Base-by-base conservation (phyloP, 148 eudicot genomes). In the Camellia sinensis region DNA sequence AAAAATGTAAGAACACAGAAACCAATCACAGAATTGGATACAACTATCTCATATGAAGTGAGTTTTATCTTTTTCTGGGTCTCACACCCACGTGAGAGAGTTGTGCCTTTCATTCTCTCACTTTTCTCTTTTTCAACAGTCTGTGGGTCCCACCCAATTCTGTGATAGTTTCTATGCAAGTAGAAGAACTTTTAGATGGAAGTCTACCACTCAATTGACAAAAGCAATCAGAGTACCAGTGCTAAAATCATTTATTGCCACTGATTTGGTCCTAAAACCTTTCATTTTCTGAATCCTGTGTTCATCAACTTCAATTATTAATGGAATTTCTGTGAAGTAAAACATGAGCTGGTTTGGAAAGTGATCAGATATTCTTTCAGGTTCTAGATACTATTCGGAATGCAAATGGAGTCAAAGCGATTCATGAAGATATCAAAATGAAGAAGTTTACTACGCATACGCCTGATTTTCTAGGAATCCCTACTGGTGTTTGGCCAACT, bases 381-480 rank as follows among this genome's bases (percentile, higher is more conserved):
- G 89, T 80, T 11, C 78, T 88, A 66, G 52, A 70, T 43, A 13
- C 11, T 71, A 88, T 91, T 18, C 73, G 68, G 63, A 80, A 82
- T 75, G 86, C 87, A 46, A 74, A 83, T 11, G 86, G 86, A 82
- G 88, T 91, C 15, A 85, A 88, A 83, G 82, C 83, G 9, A 75
- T 89, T 61, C 80, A 91, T 29, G 89, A 91, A 82, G 94, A 91
- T 62, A 72, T 85, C 0, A 89, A 78, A 77, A 67, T 91, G 81
- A 62, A 85, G 82, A 91, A 88, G 74, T 40, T 85, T 48, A 91
- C 94, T 37, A 89, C 94, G 65, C 90, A 91, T 81, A 91, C 91
- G 18, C 94, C 94, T 10, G 94, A 89, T 52, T 88, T 84, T 80
- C 83, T 89, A 41, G 91, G 92, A 7, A 82, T 91, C 56, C 82